Base-by-base conservation (phyloP, 306 rosid species). In the Mimosa pudica region DNA sequence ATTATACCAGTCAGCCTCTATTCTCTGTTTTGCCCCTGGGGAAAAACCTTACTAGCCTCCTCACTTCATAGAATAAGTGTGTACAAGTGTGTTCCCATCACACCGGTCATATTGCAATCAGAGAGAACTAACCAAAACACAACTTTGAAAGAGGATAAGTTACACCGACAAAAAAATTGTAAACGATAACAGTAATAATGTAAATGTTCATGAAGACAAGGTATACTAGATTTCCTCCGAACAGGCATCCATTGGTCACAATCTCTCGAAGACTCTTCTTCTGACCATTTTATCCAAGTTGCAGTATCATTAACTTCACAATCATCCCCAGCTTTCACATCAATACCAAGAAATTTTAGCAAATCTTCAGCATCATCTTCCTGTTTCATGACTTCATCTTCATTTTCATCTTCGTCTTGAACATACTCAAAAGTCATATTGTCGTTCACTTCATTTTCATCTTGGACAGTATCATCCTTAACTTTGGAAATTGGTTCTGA, bases 191-290 rank as follows among this genome's bases (percentile, higher is more conserved):
- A 77, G 3, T 10, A 77, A 64, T 35, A 67, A 48, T 20, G 17
- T 3, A 77, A 58, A 32, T 67, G 55, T 41, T 36, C 71, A 75
- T 74, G 76, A 52, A 82, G 74, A 41, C 58, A 71, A 71, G 81
- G 84, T 85, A 79, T 83, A 88, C 86, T 91, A 85, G 85, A 75
- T 82, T 82, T 87, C 82, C 78, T 74, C 30, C 72, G 95, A 70
- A 91, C 73, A 78, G 97, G 97, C 97, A 91, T 89, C 98, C 98
- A 94, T 80, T 94, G 97, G 79, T 86, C 90, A 86, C 81, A 62
- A 87, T 94, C 98, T 84, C 97, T 92, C 30, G 77, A 87, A 75
- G 88, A 88, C 87, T 94, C 98, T 86, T 91, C 97, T 85, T 86
- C 87, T 38, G 97, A 90, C 98, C 98, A 94, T 89, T 86, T 89